Conservation (phyloP, 768 basidiomycete genomes). For the Psilocybe azurescens region DNA sequence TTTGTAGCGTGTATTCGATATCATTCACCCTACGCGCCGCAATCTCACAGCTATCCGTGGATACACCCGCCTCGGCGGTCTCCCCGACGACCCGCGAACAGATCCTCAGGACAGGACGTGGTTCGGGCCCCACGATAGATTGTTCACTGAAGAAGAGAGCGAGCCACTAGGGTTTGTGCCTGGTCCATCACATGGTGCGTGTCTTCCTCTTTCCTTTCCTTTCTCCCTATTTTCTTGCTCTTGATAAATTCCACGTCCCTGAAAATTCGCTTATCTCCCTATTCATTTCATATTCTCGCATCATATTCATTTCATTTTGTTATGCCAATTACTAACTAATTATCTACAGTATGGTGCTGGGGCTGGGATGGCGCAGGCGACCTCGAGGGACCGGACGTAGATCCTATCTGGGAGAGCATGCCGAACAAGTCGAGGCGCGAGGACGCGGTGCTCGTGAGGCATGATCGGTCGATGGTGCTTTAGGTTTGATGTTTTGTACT, state of each 20-base stretch:
- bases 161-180: conserved; percentile 76
- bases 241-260: too few relatives aligned
- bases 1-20: conserved; percentile 85
- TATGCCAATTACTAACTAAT: not conserved
- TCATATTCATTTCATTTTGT: conserved; percentile 1
- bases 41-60: conserved; percentile 97
- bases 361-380: conserved; percentile 99
- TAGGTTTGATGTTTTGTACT: not conserved
- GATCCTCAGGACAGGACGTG: conserved; percentile 98
- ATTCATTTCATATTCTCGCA: too few relatives aligned
- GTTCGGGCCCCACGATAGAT: conserved; percentile 96
- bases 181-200: conserved; percentile 88
- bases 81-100: conserved; percentile 93
- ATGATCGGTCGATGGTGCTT: conserved; percentile 55
- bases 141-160: conserved; percentile 90
- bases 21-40: conserved; percentile 88
- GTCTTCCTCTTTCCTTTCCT: not conserved
- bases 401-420: conserved; percentile 95
- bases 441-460: conserved; percentile 72
- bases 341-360: conserved; percentile 92
- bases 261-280: too few relatives aligned
- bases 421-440: conserved; percentile 61
- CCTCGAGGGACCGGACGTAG: conserved; percentile 96
- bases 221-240: not conserved
- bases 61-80: conserved; percentile 89